Conservation (phyloP, 2,329 filamentous ascomycete species). For the Botrytis cinerea region DNA sequence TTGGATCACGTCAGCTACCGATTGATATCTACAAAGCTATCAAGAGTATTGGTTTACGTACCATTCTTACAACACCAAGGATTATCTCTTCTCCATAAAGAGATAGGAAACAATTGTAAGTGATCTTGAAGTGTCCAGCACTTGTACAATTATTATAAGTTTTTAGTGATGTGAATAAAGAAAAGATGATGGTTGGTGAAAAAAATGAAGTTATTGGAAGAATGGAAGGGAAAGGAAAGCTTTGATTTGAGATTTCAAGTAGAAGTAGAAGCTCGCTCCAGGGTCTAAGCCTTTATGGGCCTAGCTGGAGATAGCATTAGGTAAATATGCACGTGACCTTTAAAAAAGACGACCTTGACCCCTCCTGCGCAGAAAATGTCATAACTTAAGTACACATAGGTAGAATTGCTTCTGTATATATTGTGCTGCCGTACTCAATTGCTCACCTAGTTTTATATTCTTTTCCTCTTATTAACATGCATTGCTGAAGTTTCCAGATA, state of each 20-base stretch:
- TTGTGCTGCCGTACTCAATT: not conserved
- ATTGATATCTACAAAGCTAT: not conserved
- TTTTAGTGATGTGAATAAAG: not conserved
- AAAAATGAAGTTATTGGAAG: slow-evolving; percentile 12
- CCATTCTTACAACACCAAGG: slow-evolving; percentile 37
- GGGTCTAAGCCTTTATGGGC: slow-evolving; percentile 10
- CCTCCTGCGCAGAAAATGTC: not conserved
- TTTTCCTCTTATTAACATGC: not conserved
- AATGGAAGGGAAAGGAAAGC: slow-evolving; percentile 1
- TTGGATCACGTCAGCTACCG: slow-evolving; percentile 16
- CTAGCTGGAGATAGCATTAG: not conserved
- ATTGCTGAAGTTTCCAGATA: not conserved
- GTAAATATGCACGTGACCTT: not conserved
- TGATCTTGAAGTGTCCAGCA: slow-evolving; percentile 39
- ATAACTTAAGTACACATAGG: not conserved
- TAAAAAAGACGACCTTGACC: not conserved
- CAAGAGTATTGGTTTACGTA: slow-evolving; percentile 25
- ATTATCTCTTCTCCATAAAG: slow-evolving; percentile 34
- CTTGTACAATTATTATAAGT: slow-evolving; percentile 26
- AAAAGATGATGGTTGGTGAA: slow-evolving; percentile 14
- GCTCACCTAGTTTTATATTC: not conserved
- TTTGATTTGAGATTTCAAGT: slow-evolving; percentile 12
- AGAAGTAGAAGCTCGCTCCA: slow-evolving; percentile 1
- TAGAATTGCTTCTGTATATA: slow-evolving; percentile 11
- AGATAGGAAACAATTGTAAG: slow-evolving; percentile 14